Conservation (phyloP, 2,329 filamentous ascomycete genomes). For the Furcasterigmium sp. region DNA sequence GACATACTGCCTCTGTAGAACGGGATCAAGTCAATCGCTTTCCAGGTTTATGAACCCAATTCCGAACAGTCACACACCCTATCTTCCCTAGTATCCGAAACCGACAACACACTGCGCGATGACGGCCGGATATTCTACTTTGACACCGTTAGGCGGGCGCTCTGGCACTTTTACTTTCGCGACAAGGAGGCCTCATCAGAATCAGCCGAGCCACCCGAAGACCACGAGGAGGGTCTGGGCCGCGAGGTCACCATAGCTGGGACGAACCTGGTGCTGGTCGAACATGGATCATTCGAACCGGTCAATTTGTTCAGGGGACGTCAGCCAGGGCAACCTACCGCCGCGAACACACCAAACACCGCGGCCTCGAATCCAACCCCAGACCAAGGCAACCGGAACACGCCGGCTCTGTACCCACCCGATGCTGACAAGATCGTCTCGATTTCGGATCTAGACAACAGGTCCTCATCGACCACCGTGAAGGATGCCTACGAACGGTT, state of each 20-base stretch:
- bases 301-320: conserved; percentile 40
- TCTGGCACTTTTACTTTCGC: conserved; percentile 51
- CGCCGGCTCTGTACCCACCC: neutral
- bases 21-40: conserved; percentile 50
- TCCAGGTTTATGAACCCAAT: conserved; percentile 49
- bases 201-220: conserved; percentile 14
- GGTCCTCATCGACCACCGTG: conserved; percentile 25
- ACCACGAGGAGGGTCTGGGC: conserved; percentile 24
- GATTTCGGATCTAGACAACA: conserved; percentile 24
- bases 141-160: conserved; percentile 41
- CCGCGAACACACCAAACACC: conserved; percentile 37
- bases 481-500: conserved; percentile 50
- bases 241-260: conserved; percentile 37
- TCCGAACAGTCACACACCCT: conserved; percentile 37
- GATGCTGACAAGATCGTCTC: conserved; percentile 16
- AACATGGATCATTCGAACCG: conserved; percentile 48
- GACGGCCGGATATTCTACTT: conserved; percentile 49
- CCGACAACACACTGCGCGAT: conserved; percentile 45
- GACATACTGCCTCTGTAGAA: conserved; percentile 31
- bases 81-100: conserved; percentile 40
- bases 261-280: conserved; percentile 35
- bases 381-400: neutral
- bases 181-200: conserved; percentile 25
- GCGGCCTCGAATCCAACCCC: neutral
- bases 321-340: conserved; percentile 25